These are phyloP conservation scores for Lolium rigidum DNA, from an alignment of 176 grass and related monocot species.

Conservation along the genomic window DNA sequence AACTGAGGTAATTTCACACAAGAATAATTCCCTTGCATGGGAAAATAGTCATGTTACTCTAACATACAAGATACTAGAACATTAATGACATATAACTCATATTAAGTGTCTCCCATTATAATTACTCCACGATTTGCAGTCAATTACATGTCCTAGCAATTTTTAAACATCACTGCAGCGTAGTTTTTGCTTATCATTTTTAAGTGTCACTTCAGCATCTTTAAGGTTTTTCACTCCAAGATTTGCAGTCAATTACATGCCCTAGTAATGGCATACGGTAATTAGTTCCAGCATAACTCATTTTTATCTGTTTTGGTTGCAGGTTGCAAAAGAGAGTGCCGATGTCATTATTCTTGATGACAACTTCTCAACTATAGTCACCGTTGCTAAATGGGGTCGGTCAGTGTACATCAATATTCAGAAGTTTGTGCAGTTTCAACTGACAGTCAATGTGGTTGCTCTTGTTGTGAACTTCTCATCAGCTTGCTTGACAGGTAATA, in stretches of 20 bases:
- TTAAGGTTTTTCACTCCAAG: background rate
- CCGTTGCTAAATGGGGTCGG: constrained; percentile 95
- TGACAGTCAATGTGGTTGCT: constrained; percentile 97
- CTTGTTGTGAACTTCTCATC: constrained; percentile 95
- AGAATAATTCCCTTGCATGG: background rate
- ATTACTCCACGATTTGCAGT: constrained; percentile 11
- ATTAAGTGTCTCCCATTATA: background rate
- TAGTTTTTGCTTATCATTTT: constrained; percentile 1
- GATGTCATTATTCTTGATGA: constrained; percentile 99
- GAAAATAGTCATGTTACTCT: constrained; percentile 10
- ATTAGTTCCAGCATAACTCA: constrained; percentile 29
- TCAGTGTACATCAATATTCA: constrained; percentile 99
- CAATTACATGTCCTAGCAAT: constrained; percentile 17
- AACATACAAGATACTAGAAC: background rate
- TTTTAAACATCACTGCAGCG: background rate
- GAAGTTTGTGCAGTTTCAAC: constrained; percentile 97
- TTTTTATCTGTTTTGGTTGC: constrained; percentile 29
- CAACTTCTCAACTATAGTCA: constrained; percentile 97
- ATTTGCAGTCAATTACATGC: constrained; percentile 28
- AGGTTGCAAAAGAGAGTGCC: constrained; percentile 97
- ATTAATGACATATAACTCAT: background rate
- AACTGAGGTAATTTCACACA: constrained; percentile 71
- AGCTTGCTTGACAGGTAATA: constrained; percentile 86
- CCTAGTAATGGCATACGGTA: constrained; percentile 1
- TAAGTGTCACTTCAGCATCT: background rate